Evolutionary conservation across 305 asterid genomes (phyloP).

Genomic region (Fraxinus platypoda): DNA sequence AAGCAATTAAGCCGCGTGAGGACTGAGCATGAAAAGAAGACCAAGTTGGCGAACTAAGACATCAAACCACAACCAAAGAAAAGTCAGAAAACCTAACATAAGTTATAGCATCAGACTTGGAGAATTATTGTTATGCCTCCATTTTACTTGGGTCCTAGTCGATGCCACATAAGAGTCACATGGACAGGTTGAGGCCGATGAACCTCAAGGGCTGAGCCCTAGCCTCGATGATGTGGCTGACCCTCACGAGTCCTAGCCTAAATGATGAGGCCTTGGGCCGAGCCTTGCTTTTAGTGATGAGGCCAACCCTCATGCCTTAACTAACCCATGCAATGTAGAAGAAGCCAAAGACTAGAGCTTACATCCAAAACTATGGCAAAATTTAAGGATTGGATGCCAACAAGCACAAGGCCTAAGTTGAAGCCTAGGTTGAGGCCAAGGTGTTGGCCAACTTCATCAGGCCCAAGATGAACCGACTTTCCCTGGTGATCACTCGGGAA

Average conservation of each 20-base stretch:
- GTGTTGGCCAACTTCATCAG: too few relatives aligned
- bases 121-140: not conserved
- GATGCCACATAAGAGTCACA: not conserved
- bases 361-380: too few relatives aligned
- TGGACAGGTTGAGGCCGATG: not conserved
- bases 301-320: not conserved
- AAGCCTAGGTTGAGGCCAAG: too few relatives aligned
- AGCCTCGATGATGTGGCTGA: not conserved
- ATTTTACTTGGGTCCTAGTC: not conserved
- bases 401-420: too few relatives aligned
- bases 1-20: not conserved
- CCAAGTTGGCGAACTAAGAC: not conserved
- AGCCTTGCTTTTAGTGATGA: not conserved
- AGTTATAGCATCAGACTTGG: not conserved
- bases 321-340: not conserved
- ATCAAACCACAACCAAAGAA: not conserved
- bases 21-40: not conserved
- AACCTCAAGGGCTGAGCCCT: not conserved
- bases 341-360: too few relatives aligned
- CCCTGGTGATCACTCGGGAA: too few relatives aligned
- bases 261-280: not conserved
- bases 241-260: not conserved
- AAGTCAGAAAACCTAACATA: too few relatives aligned
- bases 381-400: too few relatives aligned
- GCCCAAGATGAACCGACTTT: too few relatives aligned